Evolutionary conservation across 2,329 filamentous ascomycete species (phyloP).

Genomic region (Salinomyces thailandicus): DNA sequence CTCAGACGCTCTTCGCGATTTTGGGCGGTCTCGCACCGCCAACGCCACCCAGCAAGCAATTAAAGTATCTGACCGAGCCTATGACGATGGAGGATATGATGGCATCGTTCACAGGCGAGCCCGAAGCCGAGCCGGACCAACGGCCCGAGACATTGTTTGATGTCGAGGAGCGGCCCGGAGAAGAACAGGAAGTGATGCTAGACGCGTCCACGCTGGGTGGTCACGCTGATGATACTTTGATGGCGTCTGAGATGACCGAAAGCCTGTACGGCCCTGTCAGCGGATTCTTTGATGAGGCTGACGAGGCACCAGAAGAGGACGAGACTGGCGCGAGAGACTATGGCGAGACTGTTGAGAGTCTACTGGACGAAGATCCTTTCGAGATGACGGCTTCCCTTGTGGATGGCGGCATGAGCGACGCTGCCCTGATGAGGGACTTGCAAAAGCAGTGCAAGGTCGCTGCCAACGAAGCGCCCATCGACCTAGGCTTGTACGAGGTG

Average conservation of each 20-base stretch:
- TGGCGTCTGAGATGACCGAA: conserved; percentile 22
- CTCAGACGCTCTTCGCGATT: conserved; percentile 75
- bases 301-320: conserved; percentile 9
- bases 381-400: conserved; percentile 25
- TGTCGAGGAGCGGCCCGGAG: conserved; percentile 17
- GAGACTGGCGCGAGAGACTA: conserved; percentile 12
- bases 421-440: conserved; percentile 23
- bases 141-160: conserved; percentile 43
- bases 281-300: conserved; percentile 17
- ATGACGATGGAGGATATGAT: conserved; percentile 81
- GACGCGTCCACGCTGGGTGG: conserved; percentile 5
- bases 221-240: conserved; percentile 30
- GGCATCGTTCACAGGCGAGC: conserved; percentile 79
- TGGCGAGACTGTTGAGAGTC: conserved; percentile 25
- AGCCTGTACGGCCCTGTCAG: conserved; percentile 26
- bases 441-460: conserved; percentile 19
- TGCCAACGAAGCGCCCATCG: conserved; percentile 10
- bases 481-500: conserved; percentile 22
- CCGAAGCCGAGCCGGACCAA: conserved; percentile 55
- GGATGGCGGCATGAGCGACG: conserved; percentile 21
- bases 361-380: conserved; percentile 30
- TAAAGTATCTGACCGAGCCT: conserved; percentile 78
- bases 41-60: conserved; percentile 66
- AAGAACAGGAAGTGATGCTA: conserved; percentile 27
- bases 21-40: conserved; percentile 74